These are phyloP conservation scores for Puccinellia tenuiflora DNA, from an alignment of 176 grass and related monocot species.

Conservation along the genomic window DNA sequence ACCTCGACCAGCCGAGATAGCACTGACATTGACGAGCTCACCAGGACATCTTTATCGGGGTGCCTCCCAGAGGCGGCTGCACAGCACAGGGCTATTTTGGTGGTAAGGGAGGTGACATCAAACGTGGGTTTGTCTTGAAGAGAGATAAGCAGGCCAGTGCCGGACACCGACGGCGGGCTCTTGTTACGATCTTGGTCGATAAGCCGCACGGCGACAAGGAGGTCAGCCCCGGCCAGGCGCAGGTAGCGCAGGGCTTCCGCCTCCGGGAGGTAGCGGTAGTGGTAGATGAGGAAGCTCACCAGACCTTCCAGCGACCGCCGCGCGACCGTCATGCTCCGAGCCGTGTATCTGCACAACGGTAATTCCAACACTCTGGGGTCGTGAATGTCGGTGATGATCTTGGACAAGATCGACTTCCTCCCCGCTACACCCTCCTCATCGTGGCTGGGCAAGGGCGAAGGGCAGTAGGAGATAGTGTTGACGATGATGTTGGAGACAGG, in stretches of 20 bases:
- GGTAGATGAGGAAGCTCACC: not conserved
- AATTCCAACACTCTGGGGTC: not conserved
- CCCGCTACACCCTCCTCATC: not conserved
- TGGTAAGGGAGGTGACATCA: too few relatives aligned
- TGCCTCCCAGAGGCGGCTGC: not conserved
- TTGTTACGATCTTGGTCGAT: not conserved
- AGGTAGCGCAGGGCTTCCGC: not conserved
- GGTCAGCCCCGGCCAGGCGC: not conserved
- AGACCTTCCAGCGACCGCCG: constrained; percentile 3
- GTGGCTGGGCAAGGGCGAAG: not conserved
- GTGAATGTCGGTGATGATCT: not conserved
- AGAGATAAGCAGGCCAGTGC: not conserved
- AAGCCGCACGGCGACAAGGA: not conserved
- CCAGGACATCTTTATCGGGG: not conserved
- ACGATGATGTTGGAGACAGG: too few relatives aligned
- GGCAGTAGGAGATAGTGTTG: not conserved
- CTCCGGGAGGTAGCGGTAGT: not conserved
- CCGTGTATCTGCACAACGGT: not conserved
- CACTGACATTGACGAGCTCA: not conserved
- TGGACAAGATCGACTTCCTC: not conserved
- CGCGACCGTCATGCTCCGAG: not conserved
- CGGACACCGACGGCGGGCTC: not conserved
- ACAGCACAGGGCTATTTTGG: not conserved
- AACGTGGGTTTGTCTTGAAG: not conserved
- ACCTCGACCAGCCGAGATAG: not conserved